These are phyloP conservation scores for Solanum dulcamara DNA, from an alignment of 257 asterid genomes.

Conservation along the genomic window DNA sequence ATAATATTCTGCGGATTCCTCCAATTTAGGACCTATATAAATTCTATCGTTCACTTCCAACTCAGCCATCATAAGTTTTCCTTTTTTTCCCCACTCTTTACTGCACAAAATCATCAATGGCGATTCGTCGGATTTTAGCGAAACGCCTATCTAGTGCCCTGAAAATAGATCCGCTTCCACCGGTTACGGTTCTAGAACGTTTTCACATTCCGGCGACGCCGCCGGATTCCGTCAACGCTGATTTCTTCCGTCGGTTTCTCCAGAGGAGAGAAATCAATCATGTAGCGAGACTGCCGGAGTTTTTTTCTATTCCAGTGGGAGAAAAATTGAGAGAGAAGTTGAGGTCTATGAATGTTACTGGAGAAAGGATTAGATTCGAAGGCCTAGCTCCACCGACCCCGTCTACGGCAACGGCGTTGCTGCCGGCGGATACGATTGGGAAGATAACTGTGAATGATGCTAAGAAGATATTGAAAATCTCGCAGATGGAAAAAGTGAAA, in stretches of 20 bases:
- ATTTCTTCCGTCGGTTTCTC: constrained; percentile 31
- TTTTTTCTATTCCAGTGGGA: constrained; percentile 48
- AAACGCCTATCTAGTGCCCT: constrained; percentile 9
- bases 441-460: constrained; percentile 29
- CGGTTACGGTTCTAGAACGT: neutral
- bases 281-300: constrained; percentile 36
- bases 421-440: constrained; percentile 3
- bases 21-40: constrained; percentile 27
- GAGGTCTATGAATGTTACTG: constrained; percentile 22
- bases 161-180: neutral
- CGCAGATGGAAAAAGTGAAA: constrained; percentile 42
- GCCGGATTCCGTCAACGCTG: constrained; percentile 12
- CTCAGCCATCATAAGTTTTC: neutral
- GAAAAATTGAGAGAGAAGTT: constrained; percentile 51
- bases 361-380: constrained; percentile 20
- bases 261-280: constrained; percentile 46
- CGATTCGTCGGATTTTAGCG: constrained; percentile 31
- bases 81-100: neutral
- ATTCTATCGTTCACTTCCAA: neutral
- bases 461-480: constrained; percentile 34
- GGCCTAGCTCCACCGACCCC: constrained; percentile 14
- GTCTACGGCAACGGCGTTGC: neutral
- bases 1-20: neutral
- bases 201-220: constrained; percentile 14
- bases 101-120: constrained; percentile 28